Base-by-base conservation (phyloP, 768 basidiomycete genomes). In the Boletus subcaerulescens region DNA sequence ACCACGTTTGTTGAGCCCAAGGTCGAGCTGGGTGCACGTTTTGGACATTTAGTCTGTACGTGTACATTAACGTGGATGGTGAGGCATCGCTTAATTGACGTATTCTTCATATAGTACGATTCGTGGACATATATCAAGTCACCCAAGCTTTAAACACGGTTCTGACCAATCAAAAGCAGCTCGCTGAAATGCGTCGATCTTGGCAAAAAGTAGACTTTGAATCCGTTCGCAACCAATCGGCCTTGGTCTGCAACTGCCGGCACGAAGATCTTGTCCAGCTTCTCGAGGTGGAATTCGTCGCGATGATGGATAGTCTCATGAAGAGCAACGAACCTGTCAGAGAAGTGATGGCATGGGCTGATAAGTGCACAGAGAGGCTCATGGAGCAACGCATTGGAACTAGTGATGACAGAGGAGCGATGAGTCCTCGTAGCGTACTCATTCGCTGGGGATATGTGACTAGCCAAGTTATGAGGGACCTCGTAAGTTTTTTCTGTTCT, bases 361-460 rank as follows among this genome's bases (percentile, higher is more conserved):
- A 94, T 68, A 91, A 91, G 67, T 92, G 91, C 69, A 90, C 88
- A 57, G 91, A 92, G 64, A 75, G 85, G 58, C 73, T 93, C 57
- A 91, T 93, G 86, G 87, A 78, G 74, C 66, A 83, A 76, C 81
- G 86, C 40, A 75, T 74, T 39, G 79, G 76, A 54, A 77, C 79
- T 49, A 74, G 74, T 45, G 91, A 92, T 59, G 91, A 93, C 55
- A 78, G 88, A 63, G 77, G 84, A 55, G 84, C 86, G 15, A 85
- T 93, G 87, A 91, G 89, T 69, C 91, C 91, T 45, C 78, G 92
- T 58, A 92, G 90, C 66, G 82, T 93, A 50, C 77, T 94, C 65
- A 91, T 93, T 69, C 84, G 91, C 52, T 93, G 91, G 91, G 89
- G 91, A 47, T 93, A 93, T 73, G 92, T 93, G 66, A 93, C 91